Evolutionary conservation across 2,329 filamentous ascomycete species (phyloP), one percentile per base, ranked within the genome.

Genomic region (Cryphonectria nitschkei): DNA sequence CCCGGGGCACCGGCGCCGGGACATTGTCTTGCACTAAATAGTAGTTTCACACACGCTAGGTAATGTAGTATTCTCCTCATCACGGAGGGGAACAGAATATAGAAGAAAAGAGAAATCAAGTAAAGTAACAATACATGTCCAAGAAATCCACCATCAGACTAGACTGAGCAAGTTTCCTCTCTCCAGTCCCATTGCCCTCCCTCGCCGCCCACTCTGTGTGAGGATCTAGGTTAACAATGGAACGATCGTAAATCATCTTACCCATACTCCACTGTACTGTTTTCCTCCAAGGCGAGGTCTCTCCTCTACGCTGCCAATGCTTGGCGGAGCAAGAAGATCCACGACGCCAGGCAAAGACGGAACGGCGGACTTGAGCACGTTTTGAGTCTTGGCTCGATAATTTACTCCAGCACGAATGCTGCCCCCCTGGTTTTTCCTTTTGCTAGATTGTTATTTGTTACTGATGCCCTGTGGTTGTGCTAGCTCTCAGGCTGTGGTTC

Each of bases 331-430:
- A 13, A 13, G 4, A 37, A 54, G 50, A n/a, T 6, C 26, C 13
- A 56, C 34, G 16, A 39, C 58, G 37, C 54, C 65, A 65, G 67
- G 58, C 50, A 65, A 65, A 68, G 56, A 39, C 32, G 61, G 63
- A 29, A 37, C 8, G 13, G 39, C 64, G 65, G 62, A 50, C 61
- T 65, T 71, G 70, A 68, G 70, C 70, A 71, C 65, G 32, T 70
- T 70, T 70, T 62, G 39, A 46, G 29, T 32, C 65, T 72, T 68
- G 70, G 68, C 68, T 37, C 26, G n/a, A n/a, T n/a, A 50, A 50
- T n/a, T 50, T n/a, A 50, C 46, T n/a, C 46, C 46, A 50, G n/a
- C 22, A 50, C 46, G 46, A 50, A 50, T 6, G 22, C 43, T 46
- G 5, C 5, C 19, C 16, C 19, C 16, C 5, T 46, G 19, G 1